Evolutionary conservation across 2,329 filamentous ascomycete genomes (phyloP).

Genomic region (Pyrenochaeta sp.): DNA sequence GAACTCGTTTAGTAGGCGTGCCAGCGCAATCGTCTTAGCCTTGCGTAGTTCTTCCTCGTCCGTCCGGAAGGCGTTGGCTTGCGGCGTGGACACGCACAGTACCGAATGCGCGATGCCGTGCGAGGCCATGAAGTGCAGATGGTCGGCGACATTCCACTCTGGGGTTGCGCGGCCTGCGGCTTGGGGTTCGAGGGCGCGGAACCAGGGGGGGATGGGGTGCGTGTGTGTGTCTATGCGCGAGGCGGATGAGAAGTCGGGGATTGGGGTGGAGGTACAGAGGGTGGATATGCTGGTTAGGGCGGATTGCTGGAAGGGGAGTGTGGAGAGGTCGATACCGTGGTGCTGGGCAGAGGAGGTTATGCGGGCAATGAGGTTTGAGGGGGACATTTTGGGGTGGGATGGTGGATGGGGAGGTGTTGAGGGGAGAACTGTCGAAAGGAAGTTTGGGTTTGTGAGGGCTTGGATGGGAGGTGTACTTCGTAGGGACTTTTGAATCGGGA

Average conservation of each 20-base stretch:
- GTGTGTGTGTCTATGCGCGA: conserved; percentile 46
- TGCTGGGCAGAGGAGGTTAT: conserved; percentile 21
- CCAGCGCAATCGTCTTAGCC: conserved; percentile 40
- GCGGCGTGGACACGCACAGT: conserved; percentile 44
- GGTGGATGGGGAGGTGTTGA: background rate
- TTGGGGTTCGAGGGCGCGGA: conserved; percentile 38
- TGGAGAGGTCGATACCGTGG: conserved; percentile 35
- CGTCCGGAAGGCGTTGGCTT: conserved; percentile 41
- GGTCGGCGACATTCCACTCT: conserved; percentile 34
- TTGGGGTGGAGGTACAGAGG: conserved; percentile 18
- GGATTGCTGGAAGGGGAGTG: conserved; percentile 37
- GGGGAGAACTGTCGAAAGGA: no score
- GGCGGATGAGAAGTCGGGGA: conserved; percentile 21
- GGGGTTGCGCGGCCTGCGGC: conserved; percentile 46
- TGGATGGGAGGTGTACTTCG: background rate
- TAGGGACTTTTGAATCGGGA: background rate
- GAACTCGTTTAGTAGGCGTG: conserved; percentile 46
- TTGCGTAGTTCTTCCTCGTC: conserved; percentile 14
- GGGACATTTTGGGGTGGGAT: conserved; percentile 3
- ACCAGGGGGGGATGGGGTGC: conserved; percentile 46
- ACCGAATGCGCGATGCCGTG: conserved; percentile 38
- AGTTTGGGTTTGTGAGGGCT: no score
- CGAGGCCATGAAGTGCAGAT: conserved; percentile 42
- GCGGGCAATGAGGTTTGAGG: conserved; percentile 7
- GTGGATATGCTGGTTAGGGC: conserved; percentile 38